phyloP scores from a whole-genome alignment of 2,329 filamentous ascomycete species.

The Hypoxylon sp. region DNA sequence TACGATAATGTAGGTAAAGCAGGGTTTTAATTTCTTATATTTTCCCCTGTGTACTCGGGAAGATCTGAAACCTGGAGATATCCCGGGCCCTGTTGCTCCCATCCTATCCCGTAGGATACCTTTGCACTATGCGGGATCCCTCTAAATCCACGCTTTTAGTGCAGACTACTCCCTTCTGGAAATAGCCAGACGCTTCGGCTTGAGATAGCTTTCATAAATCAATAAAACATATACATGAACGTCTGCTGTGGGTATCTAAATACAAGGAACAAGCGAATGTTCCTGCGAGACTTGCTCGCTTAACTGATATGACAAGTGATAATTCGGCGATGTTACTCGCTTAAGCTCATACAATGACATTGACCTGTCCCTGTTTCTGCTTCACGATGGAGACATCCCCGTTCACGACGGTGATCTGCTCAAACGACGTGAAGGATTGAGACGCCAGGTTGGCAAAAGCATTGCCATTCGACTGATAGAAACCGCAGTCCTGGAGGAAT shows the following conservation, averaged over 20 bases:
- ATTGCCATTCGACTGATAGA: constrained; percentile 49
- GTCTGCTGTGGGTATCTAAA: constrained; percentile 35
- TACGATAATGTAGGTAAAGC: not conserved
- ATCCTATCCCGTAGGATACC: constrained; percentile 38
- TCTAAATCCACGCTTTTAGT: constrained; percentile 4
- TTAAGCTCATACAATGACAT: constrained; percentile 15
- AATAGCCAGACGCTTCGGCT: constrained; percentile 16
- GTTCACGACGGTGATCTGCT: constrained; percentile 49
- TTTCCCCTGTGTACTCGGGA: not conserved
- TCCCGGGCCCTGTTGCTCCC: not conserved
- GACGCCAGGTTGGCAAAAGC: constrained; percentile 52
- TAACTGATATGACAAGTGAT: not conserved
- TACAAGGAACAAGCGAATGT: constrained; percentile 20
- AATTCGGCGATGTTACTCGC: not conserved
- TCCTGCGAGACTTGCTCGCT: constrained; percentile 25
- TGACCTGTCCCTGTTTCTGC: constrained; percentile 34
- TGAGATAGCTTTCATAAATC: constrained; percentile 3
- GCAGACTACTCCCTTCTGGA: constrained; percentile 3
- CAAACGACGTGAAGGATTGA: constrained; percentile 51
- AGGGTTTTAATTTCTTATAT: constrained; percentile 7
- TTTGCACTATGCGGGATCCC: constrained; percentile 8
- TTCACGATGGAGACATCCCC: constrained; percentile 38
- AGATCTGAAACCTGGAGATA: not conserved
- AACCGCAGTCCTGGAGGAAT: constrained; percentile 56
- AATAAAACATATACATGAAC: constrained; percentile 27